Conservation (phyloP, 2,329 filamentous ascomycete species). For the Seiridium cupressi region DNA sequence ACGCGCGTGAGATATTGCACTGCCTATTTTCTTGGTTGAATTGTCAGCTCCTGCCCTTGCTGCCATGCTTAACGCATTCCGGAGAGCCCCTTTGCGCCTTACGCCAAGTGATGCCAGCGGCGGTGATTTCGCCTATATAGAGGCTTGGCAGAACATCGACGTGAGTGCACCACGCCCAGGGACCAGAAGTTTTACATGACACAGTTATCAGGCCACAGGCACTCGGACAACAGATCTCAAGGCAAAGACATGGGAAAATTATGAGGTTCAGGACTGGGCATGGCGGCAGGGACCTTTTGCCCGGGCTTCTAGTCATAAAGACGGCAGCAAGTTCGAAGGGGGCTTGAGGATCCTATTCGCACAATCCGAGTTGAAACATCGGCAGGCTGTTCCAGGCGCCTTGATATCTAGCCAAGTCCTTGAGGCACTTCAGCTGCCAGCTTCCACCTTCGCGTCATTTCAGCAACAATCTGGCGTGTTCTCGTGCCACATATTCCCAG, state of each 20-base stretch:
- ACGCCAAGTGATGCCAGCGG: too few species aligned
- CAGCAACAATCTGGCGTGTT: not conserved
- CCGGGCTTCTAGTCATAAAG: too few species aligned
- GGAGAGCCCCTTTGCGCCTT: not conserved
- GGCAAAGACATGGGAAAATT: not conserved
- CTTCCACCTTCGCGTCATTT: not conserved
- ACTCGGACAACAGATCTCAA: not conserved
- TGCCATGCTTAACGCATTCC: not conserved
- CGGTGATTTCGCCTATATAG: not conserved
- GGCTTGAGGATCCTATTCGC: not conserved
- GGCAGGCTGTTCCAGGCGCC: not conserved
- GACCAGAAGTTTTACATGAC: not conserved
- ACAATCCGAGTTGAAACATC: not conserved
- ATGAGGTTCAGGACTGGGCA: not conserved
- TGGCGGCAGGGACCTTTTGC: not conserved
- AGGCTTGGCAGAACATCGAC: not conserved
- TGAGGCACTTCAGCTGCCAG: not conserved
- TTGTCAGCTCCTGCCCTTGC: too few species aligned
- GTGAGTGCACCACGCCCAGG: not conserved
- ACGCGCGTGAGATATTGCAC: too few species aligned
- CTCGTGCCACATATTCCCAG: not conserved
- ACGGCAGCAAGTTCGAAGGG: not conserved
- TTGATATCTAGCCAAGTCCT: not conserved
- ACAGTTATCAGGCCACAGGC: not conserved
- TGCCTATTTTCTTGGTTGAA: too few species aligned